Evolutionary conservation across 2,329 filamentous ascomycete genomes (phyloP), one percentile per base, ranked within the genome.

Genomic region (Apiospora saccharicola): DNA sequence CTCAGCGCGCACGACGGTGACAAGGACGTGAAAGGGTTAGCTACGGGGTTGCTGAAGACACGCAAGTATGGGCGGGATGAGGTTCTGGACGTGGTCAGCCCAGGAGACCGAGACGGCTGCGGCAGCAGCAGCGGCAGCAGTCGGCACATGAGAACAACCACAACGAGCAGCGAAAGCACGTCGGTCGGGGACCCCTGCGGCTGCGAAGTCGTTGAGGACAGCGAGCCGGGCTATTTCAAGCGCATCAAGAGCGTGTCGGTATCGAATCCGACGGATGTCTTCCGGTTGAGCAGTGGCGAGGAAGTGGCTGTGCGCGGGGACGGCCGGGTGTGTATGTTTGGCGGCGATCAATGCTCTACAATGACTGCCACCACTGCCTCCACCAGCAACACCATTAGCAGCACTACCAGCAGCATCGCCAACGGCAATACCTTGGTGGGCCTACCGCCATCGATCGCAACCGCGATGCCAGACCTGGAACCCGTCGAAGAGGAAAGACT

Each of bases 1-100:
- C 85, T 93, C 26, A 86, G 86, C 71, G 87, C 90, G 0, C 90
- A 91, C 74, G 90, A 92, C 75, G 89, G 87, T 6, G 86, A 88
- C 41, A 92, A 91, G 77, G 83, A 88, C 47, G 85, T 86, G 37
- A 82, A 81, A 4, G 90, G 90, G 0, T 77, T 89, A 69, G 86
- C 85, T 3, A 88, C 86, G 5, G 85, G 80, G 53, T 83, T 87
- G 77, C 82, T 90, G 5, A 85, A 83, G 73, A 88, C 86, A 19
- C 81, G 78, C 69, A 82, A 80, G 69, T 88, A 84, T 77, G 79
- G 78, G 0, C 75, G 79, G 12, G 82, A 87, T 46, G 86, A 90
- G 69, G 84, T 89, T 1, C 81, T 83, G 70, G 78, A 78, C 6
- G 77, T 80, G 16, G 57, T 80, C n/a, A 71, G 72, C 14, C 46